Conservation (phyloP, 75 land plant species). For the Adiantum capillusveneris region DNA sequence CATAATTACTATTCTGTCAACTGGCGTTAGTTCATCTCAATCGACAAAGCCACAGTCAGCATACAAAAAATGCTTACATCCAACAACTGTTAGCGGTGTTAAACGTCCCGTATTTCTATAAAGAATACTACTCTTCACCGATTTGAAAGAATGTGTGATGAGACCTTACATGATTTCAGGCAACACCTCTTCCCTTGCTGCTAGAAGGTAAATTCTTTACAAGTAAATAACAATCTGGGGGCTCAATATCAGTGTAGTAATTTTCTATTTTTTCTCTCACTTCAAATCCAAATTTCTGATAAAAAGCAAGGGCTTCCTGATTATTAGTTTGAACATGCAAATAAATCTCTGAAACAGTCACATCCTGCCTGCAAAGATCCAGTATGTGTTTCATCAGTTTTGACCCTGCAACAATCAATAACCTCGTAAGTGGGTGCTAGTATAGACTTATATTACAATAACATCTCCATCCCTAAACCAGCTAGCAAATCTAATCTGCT, state of each 20-base stretch:
- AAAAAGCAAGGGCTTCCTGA: constrained; percentile 83
- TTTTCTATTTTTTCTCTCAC: constrained; percentile 83
- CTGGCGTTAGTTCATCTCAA: too few relatives aligned
- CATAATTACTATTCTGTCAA: too few relatives aligned
- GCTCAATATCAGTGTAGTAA: constrained; percentile 78
- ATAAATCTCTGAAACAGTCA: constrained; percentile 68
- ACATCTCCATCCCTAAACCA: too few relatives aligned
- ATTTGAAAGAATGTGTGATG: too few relatives aligned
- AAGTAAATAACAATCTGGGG: constrained; percentile 85
- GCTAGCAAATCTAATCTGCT: too few relatives aligned
- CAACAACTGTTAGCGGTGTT: too few relatives aligned
- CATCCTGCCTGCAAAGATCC: constrained; percentile 59
- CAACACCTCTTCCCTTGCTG: neutral
- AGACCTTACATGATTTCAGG: neutral
- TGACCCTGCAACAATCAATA: constrained; percentile 49
- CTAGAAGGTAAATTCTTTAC: constrained; percentile 39
- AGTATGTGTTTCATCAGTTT: constrained; percentile 70
- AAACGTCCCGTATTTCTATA: too few relatives aligned
- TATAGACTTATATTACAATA: too few relatives aligned
- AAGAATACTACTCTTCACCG: too few relatives aligned
- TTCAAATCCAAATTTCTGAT: constrained; percentile 88
- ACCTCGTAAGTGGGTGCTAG: neutral
- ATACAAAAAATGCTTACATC: too few relatives aligned
- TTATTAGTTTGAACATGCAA: constrained; percentile 96
- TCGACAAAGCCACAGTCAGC: too few relatives aligned